phyloP scores from a whole-genome alignment of 2,329 filamentous ascomycete species.

The Didymella glomerata region DNA sequence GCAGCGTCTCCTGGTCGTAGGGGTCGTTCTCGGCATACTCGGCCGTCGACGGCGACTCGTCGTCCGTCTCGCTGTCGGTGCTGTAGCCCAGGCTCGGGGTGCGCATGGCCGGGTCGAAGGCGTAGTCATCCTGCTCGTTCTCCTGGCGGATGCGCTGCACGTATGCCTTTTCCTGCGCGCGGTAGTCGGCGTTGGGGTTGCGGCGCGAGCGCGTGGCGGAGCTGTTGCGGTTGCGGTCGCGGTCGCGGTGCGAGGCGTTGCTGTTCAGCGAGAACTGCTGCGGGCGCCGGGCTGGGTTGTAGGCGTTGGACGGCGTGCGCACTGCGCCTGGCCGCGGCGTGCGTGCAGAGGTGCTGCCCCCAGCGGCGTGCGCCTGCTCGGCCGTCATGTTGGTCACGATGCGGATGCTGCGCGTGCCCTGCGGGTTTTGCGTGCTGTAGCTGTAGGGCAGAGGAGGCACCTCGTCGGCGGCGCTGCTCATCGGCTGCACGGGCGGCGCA shows the following conservation, averaged over 20 bases:
- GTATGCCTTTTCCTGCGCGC: slow-evolving; percentile 92
- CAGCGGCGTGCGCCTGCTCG: slow-evolving; percentile 33
- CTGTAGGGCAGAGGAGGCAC: slow-evolving; percentile 25
- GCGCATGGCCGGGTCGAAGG: slow-evolving; percentile 71
- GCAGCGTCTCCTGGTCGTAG: slow-evolving; percentile 89
- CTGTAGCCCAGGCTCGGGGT: slow-evolving; percentile 72
- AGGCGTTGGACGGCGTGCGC: slow-evolving; percentile 60
- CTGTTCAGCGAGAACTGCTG: slow-evolving; percentile 58
- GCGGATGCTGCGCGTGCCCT: slow-evolving; percentile 35
- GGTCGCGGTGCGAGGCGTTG: slow-evolving; percentile 52
- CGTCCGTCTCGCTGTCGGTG: slow-evolving; percentile 84
- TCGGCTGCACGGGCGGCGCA: slow-evolving; percentile 49
- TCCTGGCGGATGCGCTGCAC: slow-evolving; percentile 90
- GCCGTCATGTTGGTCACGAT: slow-evolving; percentile 41
- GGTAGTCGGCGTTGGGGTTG: slow-evolving; percentile 76
- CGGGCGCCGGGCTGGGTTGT: slow-evolving; percentile 59
- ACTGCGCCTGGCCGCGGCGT: slow-evolving; percentile 53
- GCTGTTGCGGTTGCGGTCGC: slow-evolving; percentile 60
- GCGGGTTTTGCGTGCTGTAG: slow-evolving; percentile 39
- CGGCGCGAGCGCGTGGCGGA: slow-evolving; percentile 64
- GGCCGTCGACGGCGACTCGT: slow-evolving; percentile 87
- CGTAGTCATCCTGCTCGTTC: slow-evolving; percentile 70
- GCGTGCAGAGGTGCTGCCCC: slow-evolving; percentile 31
- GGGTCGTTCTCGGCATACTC: slow-evolving; percentile 81
- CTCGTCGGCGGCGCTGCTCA: slow-evolving; percentile 30